A percentile compares a stretch with the other conserved stretches of the same genome.
Conservation (phyloP, 148 eudicot species). For the Polygonum aviculare region DNA sequence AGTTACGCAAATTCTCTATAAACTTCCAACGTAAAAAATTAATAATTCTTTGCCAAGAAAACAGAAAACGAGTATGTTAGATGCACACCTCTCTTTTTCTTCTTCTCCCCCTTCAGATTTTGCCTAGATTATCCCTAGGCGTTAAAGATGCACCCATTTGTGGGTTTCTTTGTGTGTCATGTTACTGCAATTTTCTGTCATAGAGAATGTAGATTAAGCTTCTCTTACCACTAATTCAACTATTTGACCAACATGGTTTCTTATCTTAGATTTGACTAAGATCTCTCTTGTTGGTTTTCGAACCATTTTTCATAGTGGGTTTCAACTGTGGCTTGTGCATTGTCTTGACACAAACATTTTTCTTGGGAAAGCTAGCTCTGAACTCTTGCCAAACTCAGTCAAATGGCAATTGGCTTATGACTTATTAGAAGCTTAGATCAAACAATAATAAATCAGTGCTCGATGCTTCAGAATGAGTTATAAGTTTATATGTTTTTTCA, state of each 20-base stretch:
- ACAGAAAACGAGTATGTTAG: background rate
- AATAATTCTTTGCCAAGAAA: too few species aligned
- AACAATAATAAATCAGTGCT: background rate
- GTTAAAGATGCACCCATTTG: background rate
- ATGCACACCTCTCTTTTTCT: background rate
- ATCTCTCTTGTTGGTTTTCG: background rate
- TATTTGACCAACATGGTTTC: background rate
- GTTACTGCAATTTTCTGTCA: background rate
- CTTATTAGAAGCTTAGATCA: background rate
- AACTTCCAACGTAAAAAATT: background rate
- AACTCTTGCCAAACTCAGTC: background rate
- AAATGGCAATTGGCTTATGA: background rate
- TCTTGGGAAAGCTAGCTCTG: background rate
- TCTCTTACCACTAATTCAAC: background rate
- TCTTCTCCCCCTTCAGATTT: background rate
- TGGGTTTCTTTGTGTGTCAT: background rate
- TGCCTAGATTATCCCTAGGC: background rate
- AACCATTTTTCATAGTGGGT: background rate
- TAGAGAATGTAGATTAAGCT: background rate
- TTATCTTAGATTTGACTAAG: background rate
- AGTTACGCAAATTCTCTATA: too few species aligned
- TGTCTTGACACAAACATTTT: background rate
- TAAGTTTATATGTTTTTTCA: slow-evolving; percentile 16
- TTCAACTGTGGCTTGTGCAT: background rate
- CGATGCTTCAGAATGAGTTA: background rate